Evolutionary conservation across 352 stramenopile species (phyloP).

Genomic region (Phytophthora podocarpi): DNA sequence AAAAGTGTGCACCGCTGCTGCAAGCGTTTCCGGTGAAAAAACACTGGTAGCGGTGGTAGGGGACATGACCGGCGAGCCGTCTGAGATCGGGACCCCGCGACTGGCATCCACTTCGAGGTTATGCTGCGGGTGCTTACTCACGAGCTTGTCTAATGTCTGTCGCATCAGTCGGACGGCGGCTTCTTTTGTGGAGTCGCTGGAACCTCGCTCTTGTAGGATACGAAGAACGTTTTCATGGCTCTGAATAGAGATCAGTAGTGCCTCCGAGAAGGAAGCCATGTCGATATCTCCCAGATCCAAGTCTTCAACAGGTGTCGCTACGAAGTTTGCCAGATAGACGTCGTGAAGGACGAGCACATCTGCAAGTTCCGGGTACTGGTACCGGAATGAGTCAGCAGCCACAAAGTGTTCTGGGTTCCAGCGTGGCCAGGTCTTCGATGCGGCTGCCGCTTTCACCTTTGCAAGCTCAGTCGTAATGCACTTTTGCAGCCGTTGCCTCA

Average conservation of each 20-base stretch:
- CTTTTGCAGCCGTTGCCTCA: constrained; percentile 60
- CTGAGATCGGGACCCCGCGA: constrained; percentile 6
- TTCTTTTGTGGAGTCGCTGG: constrained; percentile 64
- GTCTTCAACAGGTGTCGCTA: constrained; percentile 44
- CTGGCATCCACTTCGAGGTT: constrained; percentile 62
- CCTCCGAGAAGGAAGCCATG: constrained; percentile 78
- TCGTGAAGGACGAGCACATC: constrained; percentile 81
- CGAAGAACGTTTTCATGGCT: constrained; percentile 83
- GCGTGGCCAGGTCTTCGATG: constrained; percentile 61
- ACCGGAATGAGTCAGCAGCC: constrained; percentile 85
- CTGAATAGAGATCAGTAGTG: constrained; percentile 82
- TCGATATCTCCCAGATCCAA: constrained; percentile 74
- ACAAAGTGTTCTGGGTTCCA: constrained; percentile 88
- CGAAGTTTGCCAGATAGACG: constrained; percentile 86
- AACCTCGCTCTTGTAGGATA: constrained; percentile 72
- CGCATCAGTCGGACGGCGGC: constrained; percentile 68
- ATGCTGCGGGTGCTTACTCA: constrained; percentile 75
- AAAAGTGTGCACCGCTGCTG: constrained; percentile 12
- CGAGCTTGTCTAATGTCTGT: constrained; percentile 76
- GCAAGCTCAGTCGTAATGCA: constrained; percentile 59
- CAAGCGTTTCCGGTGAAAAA: constrained; percentile 20
- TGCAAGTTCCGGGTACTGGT: constrained; percentile 78
- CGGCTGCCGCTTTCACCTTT: constrained; percentile 70
- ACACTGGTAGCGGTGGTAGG: neutral
- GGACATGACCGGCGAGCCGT: constrained; percentile 16